Conservation (phyloP, 768 basidiomycete genomes). For the Boletus subcaerulescens region DNA sequence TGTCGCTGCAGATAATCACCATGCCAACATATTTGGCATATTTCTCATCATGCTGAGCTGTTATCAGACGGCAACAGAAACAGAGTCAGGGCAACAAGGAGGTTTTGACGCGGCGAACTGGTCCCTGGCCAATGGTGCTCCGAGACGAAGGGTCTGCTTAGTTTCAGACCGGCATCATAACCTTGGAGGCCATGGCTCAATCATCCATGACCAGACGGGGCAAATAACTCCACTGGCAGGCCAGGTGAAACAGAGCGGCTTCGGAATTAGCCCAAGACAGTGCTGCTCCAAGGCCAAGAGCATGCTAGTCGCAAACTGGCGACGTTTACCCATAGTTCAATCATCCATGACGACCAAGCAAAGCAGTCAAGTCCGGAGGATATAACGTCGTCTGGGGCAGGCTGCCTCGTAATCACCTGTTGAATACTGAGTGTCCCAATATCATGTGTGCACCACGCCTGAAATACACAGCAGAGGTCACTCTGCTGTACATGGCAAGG, state of each 20-base stretch:
- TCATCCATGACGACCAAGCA: background rate
- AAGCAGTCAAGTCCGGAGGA: background rate
- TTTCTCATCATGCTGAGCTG: background rate
- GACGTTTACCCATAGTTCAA: background rate
- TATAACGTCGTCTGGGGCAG: background rate
- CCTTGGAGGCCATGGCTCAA: too few relatives aligned
- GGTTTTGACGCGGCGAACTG: background rate
- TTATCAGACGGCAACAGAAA: background rate
- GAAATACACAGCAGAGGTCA: conserved; percentile 24
- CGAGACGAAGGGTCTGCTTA: too few relatives aligned
- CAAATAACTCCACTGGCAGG: too few relatives aligned
- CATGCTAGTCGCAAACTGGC: too few relatives aligned
- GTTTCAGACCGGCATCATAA: too few relatives aligned
- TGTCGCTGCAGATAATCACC: background rate
- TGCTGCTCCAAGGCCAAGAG: background rate
- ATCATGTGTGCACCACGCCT: conserved; percentile 23
- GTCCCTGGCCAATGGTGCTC: too few relatives aligned
- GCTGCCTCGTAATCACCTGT: background rate
- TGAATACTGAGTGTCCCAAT: background rate
- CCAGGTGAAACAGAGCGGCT: too few relatives aligned
- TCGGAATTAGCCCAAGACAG: too few relatives aligned
- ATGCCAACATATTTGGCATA: conserved; percentile 2
- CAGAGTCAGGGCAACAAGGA: background rate
- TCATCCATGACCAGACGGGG: too few relatives aligned
- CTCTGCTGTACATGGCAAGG: conserved; percentile 26